Evolutionary conservation across 139 green algal genomes (phyloP).

Genomic region (Mesotaenium endlicherianum): DNA sequence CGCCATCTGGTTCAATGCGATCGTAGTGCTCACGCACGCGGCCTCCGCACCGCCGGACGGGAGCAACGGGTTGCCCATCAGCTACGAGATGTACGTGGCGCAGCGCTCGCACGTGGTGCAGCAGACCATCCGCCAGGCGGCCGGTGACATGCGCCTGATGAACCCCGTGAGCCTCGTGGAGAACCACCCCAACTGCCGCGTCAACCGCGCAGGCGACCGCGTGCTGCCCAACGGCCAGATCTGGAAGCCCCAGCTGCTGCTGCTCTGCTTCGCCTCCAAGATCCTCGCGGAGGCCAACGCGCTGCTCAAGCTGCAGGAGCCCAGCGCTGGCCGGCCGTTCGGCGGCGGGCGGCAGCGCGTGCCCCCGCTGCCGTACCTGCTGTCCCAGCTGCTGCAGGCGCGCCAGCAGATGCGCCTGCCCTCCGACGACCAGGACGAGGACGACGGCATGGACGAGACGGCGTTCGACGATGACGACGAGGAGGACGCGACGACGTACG

Average conservation of each 20-base stretch:
- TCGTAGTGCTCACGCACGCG: slow-evolving; percentile 76
- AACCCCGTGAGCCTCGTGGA: slow-evolving; percentile 73
- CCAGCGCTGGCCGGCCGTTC: slow-evolving; percentile 8
- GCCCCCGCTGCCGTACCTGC: slow-evolving; percentile 73
- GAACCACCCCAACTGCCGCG: slow-evolving; percentile 67
- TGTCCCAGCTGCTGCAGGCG: slow-evolving; percentile 66
- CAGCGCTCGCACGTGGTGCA: slow-evolving; percentile 69
- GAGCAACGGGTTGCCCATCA: slow-evolving; percentile 48
- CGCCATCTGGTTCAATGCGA: slow-evolving; percentile 70
- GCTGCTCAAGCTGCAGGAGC: slow-evolving; percentile 58
- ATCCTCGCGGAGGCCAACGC: slow-evolving; percentile 71
- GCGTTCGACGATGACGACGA: slow-evolving; percentile 47
- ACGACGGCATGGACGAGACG: slow-evolving; percentile 21
- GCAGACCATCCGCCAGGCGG: slow-evolving; percentile 61
- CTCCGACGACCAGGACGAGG: slow-evolving; percentile 39
- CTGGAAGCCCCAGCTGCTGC: slow-evolving; percentile 73
- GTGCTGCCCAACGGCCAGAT: slow-evolving; percentile 72
- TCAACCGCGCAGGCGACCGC: slow-evolving; percentile 62
- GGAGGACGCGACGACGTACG: slow-evolving; percentile 33
- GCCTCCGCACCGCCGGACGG: slow-evolving; percentile 66
- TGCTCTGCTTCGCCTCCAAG: slow-evolving; percentile 74
- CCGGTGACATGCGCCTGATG: slow-evolving; percentile 65
- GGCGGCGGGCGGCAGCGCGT: slow-evolving; percentile 44
- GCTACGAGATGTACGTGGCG: slow-evolving; percentile 69
- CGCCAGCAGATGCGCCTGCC: slow-evolving; percentile 59